A percentile compares a stretch with the other conserved stretches of the same genome.
phyloP scores from a whole-genome alignment of 768 basidiomycete species.

The Leucocoprinus sp. region DNA sequence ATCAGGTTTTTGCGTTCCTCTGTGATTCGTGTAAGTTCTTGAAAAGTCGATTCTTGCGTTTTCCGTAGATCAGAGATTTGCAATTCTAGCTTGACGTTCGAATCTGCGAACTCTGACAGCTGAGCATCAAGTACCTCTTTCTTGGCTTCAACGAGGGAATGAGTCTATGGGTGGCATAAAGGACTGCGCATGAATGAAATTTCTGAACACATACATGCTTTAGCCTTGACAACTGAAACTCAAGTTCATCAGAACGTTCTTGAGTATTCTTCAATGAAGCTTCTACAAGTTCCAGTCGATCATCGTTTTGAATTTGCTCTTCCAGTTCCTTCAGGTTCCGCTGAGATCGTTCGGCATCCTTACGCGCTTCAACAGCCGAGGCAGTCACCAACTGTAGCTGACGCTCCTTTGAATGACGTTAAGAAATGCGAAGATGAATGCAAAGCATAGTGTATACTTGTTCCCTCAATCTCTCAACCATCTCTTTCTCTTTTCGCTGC shows the following conservation, averaged over 20 bases:
- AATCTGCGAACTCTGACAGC: constrained; percentile 30
- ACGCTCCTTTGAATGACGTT: constrained; percentile 46
- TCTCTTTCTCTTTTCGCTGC: constrained; percentile 44
- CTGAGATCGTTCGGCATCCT: constrained; percentile 45
- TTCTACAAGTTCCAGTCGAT: constrained; percentile 70
- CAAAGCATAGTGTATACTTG: constrained; percentile 28
- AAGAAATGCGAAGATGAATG: constrained; percentile 12
- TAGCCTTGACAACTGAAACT: constrained; percentile 71
- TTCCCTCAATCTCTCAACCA: constrained; percentile 45
- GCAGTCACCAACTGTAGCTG: constrained; percentile 61
- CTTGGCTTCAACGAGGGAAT: constrained; percentile 51
- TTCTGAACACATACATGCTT: constrained; percentile 50
- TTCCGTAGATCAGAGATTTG: constrained; percentile 41
- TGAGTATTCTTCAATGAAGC: constrained; percentile 68
- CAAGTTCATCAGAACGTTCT: constrained; percentile 75
- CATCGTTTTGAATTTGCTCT: constrained; percentile 78
- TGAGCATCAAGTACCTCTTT: constrained; percentile 47
- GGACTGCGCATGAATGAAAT: constrained; percentile 3
- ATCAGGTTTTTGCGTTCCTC: constrained; percentile 38
- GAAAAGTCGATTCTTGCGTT: constrained; percentile 28
- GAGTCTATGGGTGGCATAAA: constrained; percentile 31
- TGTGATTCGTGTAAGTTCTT: constrained; percentile 35
- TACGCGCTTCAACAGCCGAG: constrained; percentile 41
- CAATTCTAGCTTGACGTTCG: constrained; percentile 38
- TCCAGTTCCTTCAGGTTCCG: constrained; percentile 63